Percentiles rank a stretch among this genome's conserved stretches.
Conservation (phyloP, 441 rosid genomes). For the Euphorbia schlechtendalii region DNA sequence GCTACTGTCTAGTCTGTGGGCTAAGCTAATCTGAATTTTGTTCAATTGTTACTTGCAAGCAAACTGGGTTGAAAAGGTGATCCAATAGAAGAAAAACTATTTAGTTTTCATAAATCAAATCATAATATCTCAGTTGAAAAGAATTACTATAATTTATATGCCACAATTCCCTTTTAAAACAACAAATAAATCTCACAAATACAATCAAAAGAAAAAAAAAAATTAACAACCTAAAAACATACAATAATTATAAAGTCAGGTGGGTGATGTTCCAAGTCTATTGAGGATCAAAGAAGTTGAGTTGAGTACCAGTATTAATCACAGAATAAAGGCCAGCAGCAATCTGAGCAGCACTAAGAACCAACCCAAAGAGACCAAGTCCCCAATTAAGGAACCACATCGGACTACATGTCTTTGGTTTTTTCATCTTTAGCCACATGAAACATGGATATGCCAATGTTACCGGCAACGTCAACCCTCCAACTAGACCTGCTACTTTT, state of each 20-base stretch:
- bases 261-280: constrained; percentile 2
- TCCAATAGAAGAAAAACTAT: too few relatives aligned
- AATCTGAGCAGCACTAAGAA: constrained; percentile 34
- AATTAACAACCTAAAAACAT: neutral
- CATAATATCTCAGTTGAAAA: too few relatives aligned
- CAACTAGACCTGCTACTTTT: constrained; percentile 61
- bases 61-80: too few relatives aligned
- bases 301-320: constrained; percentile 38
- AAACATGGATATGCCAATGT: constrained; percentile 76
- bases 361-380: constrained; percentile 47
- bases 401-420: constrained; percentile 35
- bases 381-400: constrained; percentile 66
- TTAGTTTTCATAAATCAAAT: too few relatives aligned
- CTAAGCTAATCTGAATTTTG: too few relatives aligned
- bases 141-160: too few relatives aligned
- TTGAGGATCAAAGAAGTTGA: constrained; percentile 61
- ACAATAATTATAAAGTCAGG: neutral
- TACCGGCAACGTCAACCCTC: constrained; percentile 64
- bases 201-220: too few relatives aligned
- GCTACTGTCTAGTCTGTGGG: too few relatives aligned
- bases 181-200: too few relatives aligned
- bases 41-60: too few relatives aligned
- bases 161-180: too few relatives aligned
- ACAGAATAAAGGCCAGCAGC: constrained; percentile 48
- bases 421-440: constrained; percentile 73